Percentiles rank a stretch among this genome's conserved stretches.
phyloP scores from a whole-genome alignment of 352 stramenopile genomes.

The Globisporangium irregulare region DNA sequence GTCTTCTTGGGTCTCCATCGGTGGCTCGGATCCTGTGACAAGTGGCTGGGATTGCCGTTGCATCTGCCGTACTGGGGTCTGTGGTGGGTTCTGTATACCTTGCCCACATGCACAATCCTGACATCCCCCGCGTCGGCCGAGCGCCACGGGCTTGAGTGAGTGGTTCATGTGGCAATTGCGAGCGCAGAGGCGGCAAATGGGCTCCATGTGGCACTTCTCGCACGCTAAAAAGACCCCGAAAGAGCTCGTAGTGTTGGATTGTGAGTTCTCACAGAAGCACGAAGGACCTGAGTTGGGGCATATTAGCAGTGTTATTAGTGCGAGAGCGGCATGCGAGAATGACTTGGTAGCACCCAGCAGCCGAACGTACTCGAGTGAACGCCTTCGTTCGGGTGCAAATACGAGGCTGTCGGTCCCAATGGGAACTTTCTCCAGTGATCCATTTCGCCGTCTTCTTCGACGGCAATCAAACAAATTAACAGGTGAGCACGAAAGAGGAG shows the following conservation, averaged over 20 bases:
- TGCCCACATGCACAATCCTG: not conserved
- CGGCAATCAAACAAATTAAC: not conserved
- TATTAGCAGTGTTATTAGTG: not conserved
- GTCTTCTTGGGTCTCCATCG: not conserved
- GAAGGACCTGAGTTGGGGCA: conserved; percentile 15
- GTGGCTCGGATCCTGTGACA: not conserved
- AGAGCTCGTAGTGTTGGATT: conserved; percentile 20
- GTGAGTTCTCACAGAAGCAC: conserved; percentile 30
- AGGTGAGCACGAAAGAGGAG: too few relatives aligned
- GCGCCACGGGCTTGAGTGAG: conserved; percentile 17
- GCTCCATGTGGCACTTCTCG: conserved; percentile 34
- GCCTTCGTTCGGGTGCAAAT: conserved; percentile 14
- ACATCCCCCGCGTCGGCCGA: not conserved
- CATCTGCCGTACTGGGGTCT: not conserved
- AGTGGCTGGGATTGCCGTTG: not conserved
- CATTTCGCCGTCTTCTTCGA: conserved; percentile 27
- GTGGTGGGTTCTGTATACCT: too few relatives aligned
- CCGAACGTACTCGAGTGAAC: not conserved
- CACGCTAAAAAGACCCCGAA: conserved; percentile 52
- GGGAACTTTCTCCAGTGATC: conserved; percentile 72
- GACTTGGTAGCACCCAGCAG: not conserved
- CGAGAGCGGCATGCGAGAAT: too few relatives aligned
- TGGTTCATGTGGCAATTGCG: conserved; percentile 52
- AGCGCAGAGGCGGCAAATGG: conserved; percentile 50
- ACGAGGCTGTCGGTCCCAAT: conserved; percentile 17